Evolutionary conservation across 768 basidiomycete species (phyloP), one percentile per base, ranked within the genome.

Genomic region (Mycena indigotica): DNA sequence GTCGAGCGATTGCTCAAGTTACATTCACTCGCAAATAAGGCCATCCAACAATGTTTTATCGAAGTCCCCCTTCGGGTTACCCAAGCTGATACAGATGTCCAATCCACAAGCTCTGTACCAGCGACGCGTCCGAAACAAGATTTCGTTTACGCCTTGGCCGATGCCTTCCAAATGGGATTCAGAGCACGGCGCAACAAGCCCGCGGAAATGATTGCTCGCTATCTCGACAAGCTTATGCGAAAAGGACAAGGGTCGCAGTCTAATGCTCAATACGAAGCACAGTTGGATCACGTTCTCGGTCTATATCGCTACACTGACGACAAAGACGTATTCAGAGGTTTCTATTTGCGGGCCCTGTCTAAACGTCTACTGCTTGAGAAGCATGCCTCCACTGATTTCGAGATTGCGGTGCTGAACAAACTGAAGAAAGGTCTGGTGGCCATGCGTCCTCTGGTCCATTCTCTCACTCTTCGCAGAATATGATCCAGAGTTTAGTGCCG

Each of bases 401-500:
- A 98, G 75, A 85, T 85, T 63, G 81, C 80, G 21, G 87, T 95
- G 77, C 74, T 98, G 55, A 86, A 89, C 75, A 90, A 89, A 72
- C 76, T 99, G 58, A 92, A 91, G 75, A 87, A 93, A 64, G 66
- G 92, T 85, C 41, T 44, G 77, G 71, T 28, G n/a, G 28, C 23
- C 44, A 48, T 13, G 6, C 23, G 61, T 19, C 41, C 35, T 50
- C 41, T 23, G 29, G 48, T 28, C 12, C 24, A 25, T 40, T 17
- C 23, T 30, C 50, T 28, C 26, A 51, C 46, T 4, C 24, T 24
- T 53, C 44, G 45, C 66, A 96, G 96, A 89, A 52, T 96, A 95
- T 66, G 97, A 98, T 69, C 90, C 95, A 12, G 95, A 96, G 58
- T 98, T 98, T 67, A 91, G 89, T 6, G 90, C 89, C 75, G 93